Evolutionary conservation across 306 rosid species (phyloP).

Genomic region (Corylus avellana): DNA sequence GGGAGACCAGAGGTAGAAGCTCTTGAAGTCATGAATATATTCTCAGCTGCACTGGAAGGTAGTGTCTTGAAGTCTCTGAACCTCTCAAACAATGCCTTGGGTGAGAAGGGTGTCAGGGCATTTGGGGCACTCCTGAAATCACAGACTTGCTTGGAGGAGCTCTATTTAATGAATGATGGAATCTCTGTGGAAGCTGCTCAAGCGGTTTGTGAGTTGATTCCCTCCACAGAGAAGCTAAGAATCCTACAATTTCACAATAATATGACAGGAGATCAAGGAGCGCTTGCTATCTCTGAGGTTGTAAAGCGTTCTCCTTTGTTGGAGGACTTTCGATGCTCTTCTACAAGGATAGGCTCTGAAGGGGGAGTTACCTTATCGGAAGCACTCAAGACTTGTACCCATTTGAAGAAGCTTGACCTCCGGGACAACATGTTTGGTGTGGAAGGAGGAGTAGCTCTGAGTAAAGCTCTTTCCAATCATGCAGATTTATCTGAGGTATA

Average conservation of each 20-base stretch:
- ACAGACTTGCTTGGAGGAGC: slow-evolving; percentile 71
- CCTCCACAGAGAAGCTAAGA: slow-evolving; percentile 75
- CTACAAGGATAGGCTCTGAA: slow-evolving; percentile 69
- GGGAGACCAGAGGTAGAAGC: slow-evolving; percentile 88
- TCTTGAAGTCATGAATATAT: slow-evolving; percentile 71
- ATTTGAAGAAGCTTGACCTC: slow-evolving; percentile 78
- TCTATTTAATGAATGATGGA: slow-evolving; percentile 83
- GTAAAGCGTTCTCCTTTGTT: slow-evolving; percentile 66
- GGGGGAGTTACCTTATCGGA: slow-evolving; percentile 84
- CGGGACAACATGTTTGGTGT: slow-evolving; percentile 92
- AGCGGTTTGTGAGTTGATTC: slow-evolving; percentile 77
- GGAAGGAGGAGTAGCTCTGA: slow-evolving; percentile 74
- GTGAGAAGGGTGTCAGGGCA: slow-evolving; percentile 91
- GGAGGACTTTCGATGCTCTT: slow-evolving; percentile 85
- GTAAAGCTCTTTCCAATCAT: slow-evolving; percentile 71
- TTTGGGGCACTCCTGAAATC: slow-evolving; percentile 80
- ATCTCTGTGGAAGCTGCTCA: slow-evolving; percentile 87
- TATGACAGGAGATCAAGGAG: slow-evolving; percentile 89
- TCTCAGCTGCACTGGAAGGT: slow-evolving; percentile 76
- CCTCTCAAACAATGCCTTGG: slow-evolving; percentile 87
- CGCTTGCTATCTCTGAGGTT: slow-evolving; percentile 65
- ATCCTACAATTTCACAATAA: slow-evolving; percentile 81
- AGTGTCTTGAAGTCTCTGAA: slow-evolving; percentile 63
- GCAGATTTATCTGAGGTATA: slow-evolving; percentile 65
- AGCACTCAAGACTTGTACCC: slow-evolving; percentile 58